A percentile compares a stretch with the other conserved stretches of the same genome.
Conservation (phyloP, 345 rosid species). For the Syzygium aqueum region DNA sequence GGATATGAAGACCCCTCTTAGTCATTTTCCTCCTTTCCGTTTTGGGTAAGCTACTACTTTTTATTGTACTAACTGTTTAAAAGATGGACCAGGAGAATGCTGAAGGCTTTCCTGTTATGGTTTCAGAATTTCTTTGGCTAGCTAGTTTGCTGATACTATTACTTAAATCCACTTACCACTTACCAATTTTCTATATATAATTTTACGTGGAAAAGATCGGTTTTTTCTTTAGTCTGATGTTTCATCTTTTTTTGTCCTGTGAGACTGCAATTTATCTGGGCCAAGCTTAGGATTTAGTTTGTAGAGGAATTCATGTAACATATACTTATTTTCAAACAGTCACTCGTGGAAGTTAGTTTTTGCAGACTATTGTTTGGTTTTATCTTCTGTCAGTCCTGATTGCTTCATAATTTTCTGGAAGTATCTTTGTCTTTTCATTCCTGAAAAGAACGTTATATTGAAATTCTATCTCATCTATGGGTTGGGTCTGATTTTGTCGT, state of each 20-base stretch:
- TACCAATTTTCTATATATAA: not conserved
- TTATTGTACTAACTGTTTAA: not conserved
- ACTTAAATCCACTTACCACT: not conserved
- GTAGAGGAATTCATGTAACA: not conserved
- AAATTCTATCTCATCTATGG: not conserved
- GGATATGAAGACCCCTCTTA: conserved; percentile 87
- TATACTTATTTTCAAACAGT: not conserved
- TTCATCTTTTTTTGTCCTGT: not conserved
- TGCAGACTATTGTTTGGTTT: not conserved
- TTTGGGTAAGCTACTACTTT: conserved; percentile 55
- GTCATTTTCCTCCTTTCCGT: conserved; percentile 97
- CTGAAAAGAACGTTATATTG: not conserved
- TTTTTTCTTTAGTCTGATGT: not conserved
- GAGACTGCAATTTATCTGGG: not conserved
- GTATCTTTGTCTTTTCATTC: not conserved
- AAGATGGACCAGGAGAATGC: not conserved
- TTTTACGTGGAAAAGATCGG: not conserved
- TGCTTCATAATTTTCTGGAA: not conserved
- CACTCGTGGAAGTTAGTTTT: not conserved
- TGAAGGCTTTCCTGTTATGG: not conserved
- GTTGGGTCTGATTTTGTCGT: not conserved
- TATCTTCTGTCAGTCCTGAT: not conserved
- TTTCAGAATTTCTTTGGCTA: conserved; percentile 1
- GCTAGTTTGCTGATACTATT: not conserved
- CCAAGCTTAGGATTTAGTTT: not conserved